Percentiles rank a stretch among this genome's conserved stretches.
Evolutionary conservation across 2,329 filamentous ascomycete species (phyloP).

Genomic region (Trematosphaeria pertusa): DNA sequence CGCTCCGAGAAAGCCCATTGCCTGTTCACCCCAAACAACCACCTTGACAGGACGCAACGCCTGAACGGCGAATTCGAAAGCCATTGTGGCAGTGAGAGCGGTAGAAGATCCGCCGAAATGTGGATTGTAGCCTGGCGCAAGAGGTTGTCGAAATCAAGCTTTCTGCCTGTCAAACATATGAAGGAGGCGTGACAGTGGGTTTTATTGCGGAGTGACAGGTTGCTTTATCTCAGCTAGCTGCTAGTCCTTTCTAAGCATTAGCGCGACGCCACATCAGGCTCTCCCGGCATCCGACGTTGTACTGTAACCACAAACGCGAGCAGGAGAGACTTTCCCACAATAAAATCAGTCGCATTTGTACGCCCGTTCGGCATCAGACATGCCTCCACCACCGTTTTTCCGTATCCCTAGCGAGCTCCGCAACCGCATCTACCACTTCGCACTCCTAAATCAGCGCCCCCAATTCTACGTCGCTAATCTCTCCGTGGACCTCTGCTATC

Average conservation of each 20-base stretch:
- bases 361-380: no score
- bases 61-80: slow-evolving; percentile 6
- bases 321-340: no score
- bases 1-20: slow-evolving; percentile 10
- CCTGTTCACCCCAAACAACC: slow-evolving; percentile 10
- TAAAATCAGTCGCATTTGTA: no score
- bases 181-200: slow-evolving; percentile 8
- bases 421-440: slow-evolving; percentile 5
- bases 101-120: slow-evolving; percentile 6
- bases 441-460: slow-evolving; percentile 1
- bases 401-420: slow-evolving; percentile 1
- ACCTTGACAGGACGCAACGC: slow-evolving; percentile 10
- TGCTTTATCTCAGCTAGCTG: no score
- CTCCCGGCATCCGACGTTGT: no score
- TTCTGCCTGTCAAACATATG: neutral
- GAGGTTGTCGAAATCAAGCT: neutral
- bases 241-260: no score
- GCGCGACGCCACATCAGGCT: no score
- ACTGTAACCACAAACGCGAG: no score
- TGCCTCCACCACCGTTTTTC: no score
- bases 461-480: neutral
- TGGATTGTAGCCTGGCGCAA: slow-evolving; percentile 2
- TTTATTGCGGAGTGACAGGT: slow-evolving; percentile 1
- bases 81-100: slow-evolving; percentile 5
- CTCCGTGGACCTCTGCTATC: neutral